Percentiles rank a stretch among this genome's conserved stretches.
phyloP scores from a whole-genome alignment of 2,329 filamentous ascomycete genomes.

The Cercospora zeina region DNA sequence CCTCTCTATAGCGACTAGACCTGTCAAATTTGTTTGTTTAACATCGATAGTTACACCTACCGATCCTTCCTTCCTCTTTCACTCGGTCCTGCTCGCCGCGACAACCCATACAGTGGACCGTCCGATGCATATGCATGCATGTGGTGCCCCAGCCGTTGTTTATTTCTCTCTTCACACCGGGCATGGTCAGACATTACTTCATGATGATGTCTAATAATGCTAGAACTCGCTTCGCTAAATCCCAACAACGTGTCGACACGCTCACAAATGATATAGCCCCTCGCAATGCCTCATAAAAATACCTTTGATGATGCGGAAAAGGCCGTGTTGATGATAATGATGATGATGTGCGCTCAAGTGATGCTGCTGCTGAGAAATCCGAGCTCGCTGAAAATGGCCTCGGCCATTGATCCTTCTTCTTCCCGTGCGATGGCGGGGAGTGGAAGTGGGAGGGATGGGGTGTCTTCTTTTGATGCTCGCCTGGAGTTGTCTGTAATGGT shows the following conservation, averaged over 20 bases:
- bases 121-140: neutral
- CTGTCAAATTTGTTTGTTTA: neutral
- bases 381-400: constrained; percentile 38
- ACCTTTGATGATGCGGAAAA: too few species aligned
- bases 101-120: neutral
- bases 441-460: neutral
- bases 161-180: neutral
- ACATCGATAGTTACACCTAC: neutral
- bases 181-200: neutral
- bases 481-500: constrained; percentile 6
- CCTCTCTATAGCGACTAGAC: too few species aligned
- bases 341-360: neutral
- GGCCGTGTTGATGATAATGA: too few species aligned
- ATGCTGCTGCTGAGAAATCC: constrained; percentile 37
- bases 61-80: neutral
- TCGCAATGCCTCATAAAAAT: neutral
- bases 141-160: neutral
- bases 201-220: neutral
- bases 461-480: constrained; percentile 3
- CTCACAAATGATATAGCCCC: neutral
- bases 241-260: too few species aligned
- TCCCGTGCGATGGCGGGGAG: constrained; percentile 3
- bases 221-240: neutral
- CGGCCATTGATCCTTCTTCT: constrained; percentile 28
- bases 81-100: neutral